Percentiles rank a stretch among this genome's conserved stretches.
Evolutionary conservation across 352 stramenopile genomes (phyloP).

Genomic region (Globisporangium solare): DNA sequence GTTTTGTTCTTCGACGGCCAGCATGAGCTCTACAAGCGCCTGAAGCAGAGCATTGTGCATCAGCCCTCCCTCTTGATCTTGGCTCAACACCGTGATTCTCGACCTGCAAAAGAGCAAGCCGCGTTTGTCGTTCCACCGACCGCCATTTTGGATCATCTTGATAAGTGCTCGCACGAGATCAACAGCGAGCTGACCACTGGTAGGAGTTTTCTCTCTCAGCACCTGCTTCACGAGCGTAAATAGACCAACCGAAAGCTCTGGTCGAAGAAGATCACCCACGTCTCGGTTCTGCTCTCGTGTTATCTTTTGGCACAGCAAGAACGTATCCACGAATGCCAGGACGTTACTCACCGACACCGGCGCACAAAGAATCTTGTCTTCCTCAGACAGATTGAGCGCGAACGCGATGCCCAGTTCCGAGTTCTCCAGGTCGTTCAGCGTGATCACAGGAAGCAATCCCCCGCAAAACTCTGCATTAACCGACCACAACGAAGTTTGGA

Average conservation of each 20-base stretch:
- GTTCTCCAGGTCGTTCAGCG: slow-evolving; percentile 37
- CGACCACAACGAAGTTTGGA: slow-evolving; percentile 71
- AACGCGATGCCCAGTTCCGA: slow-evolving; percentile 34
- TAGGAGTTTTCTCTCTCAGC: slow-evolving; percentile 50
- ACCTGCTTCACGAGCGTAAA: slow-evolving; percentile 78
- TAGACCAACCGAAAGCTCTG: slow-evolving; percentile 54
- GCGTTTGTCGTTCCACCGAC: slow-evolving; percentile 65
- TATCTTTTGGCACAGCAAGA: slow-evolving; percentile 7
- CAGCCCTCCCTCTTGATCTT: slow-evolving; percentile 75
- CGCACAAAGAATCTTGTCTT: slow-evolving; percentile 73
- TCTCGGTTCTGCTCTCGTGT: slow-evolving; percentile 8
- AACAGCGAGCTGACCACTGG: slow-evolving; percentile 46
- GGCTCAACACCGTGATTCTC: slow-evolving; percentile 79
- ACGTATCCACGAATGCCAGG: slow-evolving; percentile 51
- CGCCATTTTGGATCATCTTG: slow-evolving; percentile 50
- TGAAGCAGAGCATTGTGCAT: slow-evolving; percentile 76
- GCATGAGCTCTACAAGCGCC: slow-evolving; percentile 78
- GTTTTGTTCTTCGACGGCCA: slow-evolving; percentile 79
- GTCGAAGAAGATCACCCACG: slow-evolving; percentile 25
- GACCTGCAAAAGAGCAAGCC: slow-evolving; percentile 79
- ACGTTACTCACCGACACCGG: slow-evolving; percentile 56
- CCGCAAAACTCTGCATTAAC: slow-evolving; percentile 55
- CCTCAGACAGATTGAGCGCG: slow-evolving; percentile 55
- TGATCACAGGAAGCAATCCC: slow-evolving; percentile 61
- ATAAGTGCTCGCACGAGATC: slow-evolving; percentile 66